Base-by-base conservation (phyloP, 225 moss, liverwort and hornwort genomes). In the Bryoerythrophyllum caledonicum region DNA sequence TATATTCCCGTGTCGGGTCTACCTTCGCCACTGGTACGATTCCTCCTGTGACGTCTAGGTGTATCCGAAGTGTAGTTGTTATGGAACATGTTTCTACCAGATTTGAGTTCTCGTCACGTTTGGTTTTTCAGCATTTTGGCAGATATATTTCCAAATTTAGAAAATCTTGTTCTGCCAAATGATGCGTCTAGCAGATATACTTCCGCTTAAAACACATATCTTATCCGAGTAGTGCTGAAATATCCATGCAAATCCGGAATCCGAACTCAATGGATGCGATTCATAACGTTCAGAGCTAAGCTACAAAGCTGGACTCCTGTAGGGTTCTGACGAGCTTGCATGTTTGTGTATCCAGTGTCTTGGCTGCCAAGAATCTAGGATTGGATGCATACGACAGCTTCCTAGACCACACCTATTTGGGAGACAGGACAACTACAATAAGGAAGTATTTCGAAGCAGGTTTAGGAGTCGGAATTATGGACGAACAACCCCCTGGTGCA, bases 1-100 rank as follows among this genome's bases (percentile, higher is more conserved):
- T 75, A 94, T 97, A 71, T 81, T 91, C 67, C 96, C 96, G 35
- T 97, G 96, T 82, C 84, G 96, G 43, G 71, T 90, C 61, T 94
- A 97, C 72, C 85, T 97, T 74, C 89, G 96, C 65, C 96, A 93
- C 77, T 97, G 96, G 96, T 97, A 90, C 30, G 80, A 69, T 52
- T 63, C 60, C n/a, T 32, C 43, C 28, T 54, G 5, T 40, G 61
- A 46, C 44, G 38, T 23, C 20, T 40, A 8, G 11, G 20, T 48
- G 7, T 34, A 10, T 13, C 51, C 26, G 44, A 43, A 10, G 23
- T 3, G 48, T 16, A 49, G 6, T 19, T 49, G 48, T 17, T 17
- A 48, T 48, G 16, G 48, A 46, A 5, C 16, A 38, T 10, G 38
- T 38, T 38, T 38, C 2, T 32, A 38, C 8, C 9, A 38, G 1